Base-by-base conservation (phyloP, 768 basidiomycete species). In the Tulasnella sp. region DNA sequence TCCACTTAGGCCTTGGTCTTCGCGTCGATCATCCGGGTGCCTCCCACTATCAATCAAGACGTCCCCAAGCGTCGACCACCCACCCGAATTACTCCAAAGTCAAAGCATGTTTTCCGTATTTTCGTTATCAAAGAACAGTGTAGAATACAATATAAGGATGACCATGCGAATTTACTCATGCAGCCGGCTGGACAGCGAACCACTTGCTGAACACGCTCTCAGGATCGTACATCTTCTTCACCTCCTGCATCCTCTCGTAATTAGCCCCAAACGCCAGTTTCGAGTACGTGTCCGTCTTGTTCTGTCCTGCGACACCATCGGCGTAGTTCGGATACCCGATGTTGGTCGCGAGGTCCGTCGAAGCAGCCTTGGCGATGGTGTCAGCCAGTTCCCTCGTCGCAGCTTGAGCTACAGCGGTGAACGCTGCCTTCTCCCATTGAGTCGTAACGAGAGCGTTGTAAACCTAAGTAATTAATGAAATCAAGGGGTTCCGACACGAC, bases 201-300 rank as follows among this genome's bases (percentile, higher is more conserved):
- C 71, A 74, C 77, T 44, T 74, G 46, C 57, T 78, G 72, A 78
- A 78, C 11, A 78, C 77, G 20, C 42, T 26, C n/a, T 37, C 57
- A 51, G 77, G 77, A 57, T 78, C 77, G 48, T 74, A 78, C 29
- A n/a, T 46, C 48, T 46, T 67, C 77, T 78, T 78, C 15, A 78
- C 72, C 35, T 48, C 42, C 26, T 29, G 37, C 46, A 78, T 20
- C 26, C 51, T 40, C 32, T 44, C 26, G 55, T 51, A 72, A 46
- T 78, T 78, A n/a, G 42, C 42, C n/a, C 77, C 77, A 55, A 74
- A 78, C 32, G 48, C 35, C n/a, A 76, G 44, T 37, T 42, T 72
- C 16, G 77, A 73, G 46, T 77, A 70, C 35, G 40, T 39, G 48
- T 77, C 76, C 26, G n/a, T 77, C 76, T 77, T 70, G 76, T 69